These are phyloP conservation scores for Penicillium sp. DNA, from an alignment of 2,329 filamentous ascomycete species.

Conservation along the genomic window DNA sequence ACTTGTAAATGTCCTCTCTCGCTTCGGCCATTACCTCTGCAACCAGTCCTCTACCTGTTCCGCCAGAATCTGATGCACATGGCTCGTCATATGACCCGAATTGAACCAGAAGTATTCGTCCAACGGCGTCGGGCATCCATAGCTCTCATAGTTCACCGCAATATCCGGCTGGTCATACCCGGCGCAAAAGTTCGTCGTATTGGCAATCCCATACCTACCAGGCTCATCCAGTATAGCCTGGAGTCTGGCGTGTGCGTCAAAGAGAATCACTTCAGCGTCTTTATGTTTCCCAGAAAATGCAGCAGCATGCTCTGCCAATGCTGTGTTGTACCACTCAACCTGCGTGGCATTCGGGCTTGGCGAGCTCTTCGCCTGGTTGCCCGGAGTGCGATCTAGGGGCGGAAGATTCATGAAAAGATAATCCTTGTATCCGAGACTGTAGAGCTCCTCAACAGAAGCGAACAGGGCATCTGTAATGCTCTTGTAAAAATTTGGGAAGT, in stretches of 20 bases:
- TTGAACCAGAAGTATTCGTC: constrained; percentile 54
- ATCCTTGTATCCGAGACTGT: constrained; percentile 46
- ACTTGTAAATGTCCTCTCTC: too few relatives aligned
- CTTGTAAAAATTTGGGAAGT: constrained; percentile 51
- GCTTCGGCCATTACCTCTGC: constrained; percentile 4
- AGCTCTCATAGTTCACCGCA: constrained; percentile 43
- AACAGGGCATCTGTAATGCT: constrained; percentile 47
- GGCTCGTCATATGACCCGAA: constrained; percentile 49
- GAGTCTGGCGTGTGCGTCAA: constrained; percentile 48
- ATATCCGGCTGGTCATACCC: constrained; percentile 52
- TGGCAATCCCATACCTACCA: constrained; percentile 45
- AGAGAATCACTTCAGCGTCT: constrained; percentile 44
- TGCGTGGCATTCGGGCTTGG: constrained; percentile 51
- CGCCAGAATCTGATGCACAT: constrained; percentile 44
- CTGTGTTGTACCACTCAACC: constrained; percentile 49
- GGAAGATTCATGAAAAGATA: constrained; percentile 57
- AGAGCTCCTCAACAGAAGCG: constrained; percentile 43
- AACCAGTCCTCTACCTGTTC: constrained; percentile 20
- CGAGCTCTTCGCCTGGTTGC: constrained; percentile 34
- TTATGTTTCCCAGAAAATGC: constrained; percentile 36
- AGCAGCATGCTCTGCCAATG: constrained; percentile 37
- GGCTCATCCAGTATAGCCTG: constrained; percentile 48
- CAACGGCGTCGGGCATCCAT: constrained; percentile 48
- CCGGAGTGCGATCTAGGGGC: constrained; percentile 50
- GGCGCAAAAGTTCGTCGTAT: constrained; percentile 49